Conservation (phyloP, 2,329 filamentous ascomycete genomes). For the Cercospora berteroae region DNA sequence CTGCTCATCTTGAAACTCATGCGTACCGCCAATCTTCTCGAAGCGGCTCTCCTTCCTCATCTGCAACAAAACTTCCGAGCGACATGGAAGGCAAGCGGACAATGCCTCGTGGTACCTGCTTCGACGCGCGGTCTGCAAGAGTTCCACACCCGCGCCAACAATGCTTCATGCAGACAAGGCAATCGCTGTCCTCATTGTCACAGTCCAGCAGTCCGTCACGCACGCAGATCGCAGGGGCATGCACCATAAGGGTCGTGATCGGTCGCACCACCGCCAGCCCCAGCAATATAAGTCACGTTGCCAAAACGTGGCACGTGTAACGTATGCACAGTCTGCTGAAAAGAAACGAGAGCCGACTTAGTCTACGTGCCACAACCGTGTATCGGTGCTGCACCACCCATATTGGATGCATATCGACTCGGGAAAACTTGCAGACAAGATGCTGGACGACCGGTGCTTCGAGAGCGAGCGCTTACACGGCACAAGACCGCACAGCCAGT, state of each 20-base stretch:
- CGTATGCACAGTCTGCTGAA: constrained; percentile 3
- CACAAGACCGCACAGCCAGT: neutral
- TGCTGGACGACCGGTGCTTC: neutral
- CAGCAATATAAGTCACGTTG: constrained; percentile 10
- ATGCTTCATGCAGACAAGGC: neutral
- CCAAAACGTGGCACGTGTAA: constrained; percentile 13
- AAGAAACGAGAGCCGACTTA: neutral
- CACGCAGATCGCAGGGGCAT: neutral
- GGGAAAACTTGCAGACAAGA: neutral
- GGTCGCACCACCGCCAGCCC: neutral
- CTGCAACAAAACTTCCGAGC: constrained; percentile 1
- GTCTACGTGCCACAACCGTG: constrained; percentile 1
- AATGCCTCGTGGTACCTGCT: neutral
- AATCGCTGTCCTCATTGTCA: neutral
- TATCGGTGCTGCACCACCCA: neutral
- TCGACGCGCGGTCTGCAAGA: neutral
- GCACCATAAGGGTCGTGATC: neutral
- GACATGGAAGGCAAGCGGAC: neutral
- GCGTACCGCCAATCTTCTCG: neutral
- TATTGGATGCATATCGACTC: neutral
- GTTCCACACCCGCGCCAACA: neutral
- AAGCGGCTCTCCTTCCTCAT: constrained; percentile 4
- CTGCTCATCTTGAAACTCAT: neutral
- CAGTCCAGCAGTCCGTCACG: neutral
- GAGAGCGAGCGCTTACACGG: neutral